Percentiles rank a stretch among this genome's conserved stretches.
Evolutionary conservation across 164 flowering plant species (phyloP).

Genomic region (Stephania cephalantha): DNA sequence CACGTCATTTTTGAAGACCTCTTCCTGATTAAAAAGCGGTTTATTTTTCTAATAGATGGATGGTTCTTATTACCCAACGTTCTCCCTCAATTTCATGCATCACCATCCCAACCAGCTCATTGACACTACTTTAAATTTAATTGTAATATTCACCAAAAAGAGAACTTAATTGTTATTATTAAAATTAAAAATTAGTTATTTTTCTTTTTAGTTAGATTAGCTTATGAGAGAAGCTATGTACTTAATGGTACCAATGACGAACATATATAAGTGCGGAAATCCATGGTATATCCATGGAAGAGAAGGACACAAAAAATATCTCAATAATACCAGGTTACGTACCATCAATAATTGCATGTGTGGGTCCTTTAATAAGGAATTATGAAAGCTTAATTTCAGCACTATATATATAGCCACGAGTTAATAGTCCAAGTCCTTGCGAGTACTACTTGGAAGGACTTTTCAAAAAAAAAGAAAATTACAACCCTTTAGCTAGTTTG

Average conservation of each 20-base stretch:
- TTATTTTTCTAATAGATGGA: neutral
- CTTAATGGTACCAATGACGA: neutral
- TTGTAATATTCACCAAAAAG: no score
- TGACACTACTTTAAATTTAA: neutral
- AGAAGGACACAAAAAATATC: neutral
- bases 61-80: neutral
- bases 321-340: neutral
- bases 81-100: neutral
- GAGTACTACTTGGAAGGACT: neutral
- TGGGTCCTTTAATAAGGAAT: neutral
- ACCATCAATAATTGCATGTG: neutral
- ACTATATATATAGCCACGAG: no score
- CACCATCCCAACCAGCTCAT: slow-evolving; percentile 5
- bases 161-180: no score
- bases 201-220: no score
- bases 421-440: no score
- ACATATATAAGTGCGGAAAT: neutral
- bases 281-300: neutral
- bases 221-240: neutral
- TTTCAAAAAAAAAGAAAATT: no score
- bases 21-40: neutral
- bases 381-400: neutral
- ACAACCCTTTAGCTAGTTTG: no score
- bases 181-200: no score
- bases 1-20: neutral